These are phyloP conservation scores for Vitellaria paradoxa DNA, from an alignment of 179 eudicot species.

Conservation along the genomic window DNA sequence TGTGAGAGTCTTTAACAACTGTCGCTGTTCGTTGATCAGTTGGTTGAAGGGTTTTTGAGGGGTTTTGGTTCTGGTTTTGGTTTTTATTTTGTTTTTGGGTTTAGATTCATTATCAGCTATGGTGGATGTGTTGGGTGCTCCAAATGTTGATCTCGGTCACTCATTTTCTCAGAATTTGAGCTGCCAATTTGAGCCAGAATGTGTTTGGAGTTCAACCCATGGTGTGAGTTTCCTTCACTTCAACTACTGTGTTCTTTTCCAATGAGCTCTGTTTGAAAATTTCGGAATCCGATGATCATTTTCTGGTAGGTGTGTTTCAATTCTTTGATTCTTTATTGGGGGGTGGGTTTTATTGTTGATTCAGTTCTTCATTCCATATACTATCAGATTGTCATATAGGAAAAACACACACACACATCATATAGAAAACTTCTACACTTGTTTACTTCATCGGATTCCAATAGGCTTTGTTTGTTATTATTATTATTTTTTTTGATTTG, in stretches of 20 bases:
- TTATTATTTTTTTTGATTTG: constrained; percentile 23
- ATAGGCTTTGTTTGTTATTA: constrained; percentile 20
- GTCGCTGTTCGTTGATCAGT: too few relatives aligned
- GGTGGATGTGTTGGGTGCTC: constrained; percentile 21
- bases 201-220: constrained; percentile 30
- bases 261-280: constrained; percentile 36
- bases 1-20: too few relatives aligned
- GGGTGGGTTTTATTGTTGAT: constrained; percentile 18
- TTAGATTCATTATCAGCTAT: constrained; percentile 14
- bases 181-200: constrained; percentile 36
- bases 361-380: constrained; percentile 46
- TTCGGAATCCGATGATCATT: constrained; percentile 65
- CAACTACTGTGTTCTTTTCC: constrained; percentile 18
- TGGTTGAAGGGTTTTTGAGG: too few relatives aligned
- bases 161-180: constrained; percentile 32
- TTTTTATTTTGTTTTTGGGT: constrained; percentile 3
- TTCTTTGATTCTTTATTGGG: constrained; percentile 56
- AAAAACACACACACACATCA: constrained; percentile 27
- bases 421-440: constrained; percentile 9
- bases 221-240: constrained; percentile 24
- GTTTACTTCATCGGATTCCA: constrained; percentile 66
- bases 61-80: too few relatives aligned
- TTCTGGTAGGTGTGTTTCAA: constrained; percentile 24
- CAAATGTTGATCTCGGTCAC: constrained; percentile 22
- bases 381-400: constrained; percentile 21